Base-by-base conservation (phyloP, 192 early-diverging fungal species). In the Tieghemiomyces parasiticus region DNA sequence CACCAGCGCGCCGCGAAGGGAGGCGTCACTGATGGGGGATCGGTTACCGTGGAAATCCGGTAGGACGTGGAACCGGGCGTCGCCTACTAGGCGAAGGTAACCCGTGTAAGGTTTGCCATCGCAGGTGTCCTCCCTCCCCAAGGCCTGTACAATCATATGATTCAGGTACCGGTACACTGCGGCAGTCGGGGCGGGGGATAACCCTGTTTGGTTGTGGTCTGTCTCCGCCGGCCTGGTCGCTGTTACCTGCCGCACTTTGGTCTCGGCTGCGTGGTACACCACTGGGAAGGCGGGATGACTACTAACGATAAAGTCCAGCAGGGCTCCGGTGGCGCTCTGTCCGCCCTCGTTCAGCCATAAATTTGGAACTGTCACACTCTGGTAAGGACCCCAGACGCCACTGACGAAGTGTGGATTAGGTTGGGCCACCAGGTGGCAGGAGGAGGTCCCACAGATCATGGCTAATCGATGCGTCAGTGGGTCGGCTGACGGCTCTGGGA, bases 41-140 rank as follows among this genome's bases (percentile, higher is more conserved):
- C 87, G 74, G 61, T 87, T 87, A 2, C 87, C 87, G 64, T 89
- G 84, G 61, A 76, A 79, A 65, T 89, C 87, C n/a, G 87, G 87
- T 10, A 80, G 75, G 47, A 88, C 63, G 52, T 88, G 85, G 9
- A 85, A 35, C 53, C 68, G 33, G 33, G 59, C 66, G n/a, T 67
- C 67, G 22, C 78, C 65, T n/a, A 63, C 0, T 9, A 52, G 59
- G 3, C 64, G 67, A 8, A 66, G 48, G 52, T 72, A 59, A 9
- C 47, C 30, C 0, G 65, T 12, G 1, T 65, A 34, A 24, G 59
- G 61, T n/a, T 49, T 48, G n/a, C n/a, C n/a, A n/a, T n/a, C n/a
- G n/a, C n/a, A n/a, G n/a, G n/a, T n/a, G n/a, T n/a, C n/a, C n/a
- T n/a, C n/a, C n/a, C n/a, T n/a, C n/a, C n/a, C n/a, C n/a, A n/a